phyloP scores from a whole-genome alignment of 495 filamentous ascomycete species.

The Xylaria nigripes region DNA sequence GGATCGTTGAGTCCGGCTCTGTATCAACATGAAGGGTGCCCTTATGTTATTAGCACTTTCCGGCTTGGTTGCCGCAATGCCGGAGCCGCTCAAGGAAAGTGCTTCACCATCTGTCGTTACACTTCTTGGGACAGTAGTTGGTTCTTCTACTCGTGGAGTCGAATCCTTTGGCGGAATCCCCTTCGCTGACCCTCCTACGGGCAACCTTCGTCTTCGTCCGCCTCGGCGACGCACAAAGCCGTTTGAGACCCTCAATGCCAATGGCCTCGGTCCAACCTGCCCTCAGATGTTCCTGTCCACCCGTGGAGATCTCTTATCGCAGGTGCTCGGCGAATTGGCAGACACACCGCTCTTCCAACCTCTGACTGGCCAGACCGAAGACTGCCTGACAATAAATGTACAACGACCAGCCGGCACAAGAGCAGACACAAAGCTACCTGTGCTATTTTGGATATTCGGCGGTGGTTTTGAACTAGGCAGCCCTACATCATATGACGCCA shows the following conservation, averaged over 20 bases:
- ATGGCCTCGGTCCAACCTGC: slow-evolving; percentile 41
- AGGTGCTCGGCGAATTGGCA: slow-evolving; percentile 45
- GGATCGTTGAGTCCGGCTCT: not conserved
- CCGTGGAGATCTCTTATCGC: slow-evolving; percentile 35
- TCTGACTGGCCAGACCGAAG: slow-evolving; percentile 45
- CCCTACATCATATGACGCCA: slow-evolving; percentile 51
- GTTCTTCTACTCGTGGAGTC: slow-evolving; percentile 26
- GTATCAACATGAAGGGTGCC: slow-evolving; percentile 17
- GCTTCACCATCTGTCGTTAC: slow-evolving; percentile 40
- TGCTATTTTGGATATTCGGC: slow-evolving; percentile 69
- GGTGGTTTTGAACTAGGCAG: slow-evolving; percentile 57
- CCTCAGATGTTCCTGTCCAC: slow-evolving; percentile 47
- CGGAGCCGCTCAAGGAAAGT: slow-evolving; percentile 28
- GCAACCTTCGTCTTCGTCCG: slow-evolving; percentile 35
- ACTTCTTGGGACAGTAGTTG: slow-evolving; percentile 45
- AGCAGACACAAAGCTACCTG: slow-evolving; percentile 50
- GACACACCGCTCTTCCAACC: slow-evolving; percentile 52
- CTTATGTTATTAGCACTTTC: slow-evolving; percentile 19
- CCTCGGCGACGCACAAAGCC: slow-evolving; percentile 33
- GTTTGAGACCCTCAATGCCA: slow-evolving; percentile 46
- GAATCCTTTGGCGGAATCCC: slow-evolving; percentile 45
- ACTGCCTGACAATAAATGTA: slow-evolving; percentile 61
- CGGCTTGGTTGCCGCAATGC: slow-evolving; percentile 23
- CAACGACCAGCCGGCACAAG: slow-evolving; percentile 52
- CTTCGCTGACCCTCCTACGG: slow-evolving; percentile 37